Evolutionary conservation across 495 filamentous ascomycete genomes (phyloP).

Genomic region (Xylaria bambusicola): DNA sequence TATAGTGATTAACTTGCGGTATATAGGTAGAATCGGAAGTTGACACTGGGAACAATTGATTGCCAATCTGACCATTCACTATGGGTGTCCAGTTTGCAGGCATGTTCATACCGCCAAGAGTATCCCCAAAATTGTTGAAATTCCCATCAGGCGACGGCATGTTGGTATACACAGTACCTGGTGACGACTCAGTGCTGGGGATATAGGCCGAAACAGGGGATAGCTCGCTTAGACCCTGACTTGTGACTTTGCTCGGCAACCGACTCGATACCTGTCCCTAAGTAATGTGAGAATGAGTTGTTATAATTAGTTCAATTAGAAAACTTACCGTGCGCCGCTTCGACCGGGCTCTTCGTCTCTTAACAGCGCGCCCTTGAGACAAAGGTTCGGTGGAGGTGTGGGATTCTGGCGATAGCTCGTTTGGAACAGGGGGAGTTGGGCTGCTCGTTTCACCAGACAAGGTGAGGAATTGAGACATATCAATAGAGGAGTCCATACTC

Average conservation of each 20-base stretch:
- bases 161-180: constrained; percentile 50
- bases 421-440: constrained; percentile 50
- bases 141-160: constrained; percentile 54
- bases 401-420: constrained; percentile 29
- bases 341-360: constrained; percentile 34
- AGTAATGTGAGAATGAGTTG: constrained; percentile 18
- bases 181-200: constrained; percentile 48
- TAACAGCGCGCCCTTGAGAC: constrained; percentile 23
- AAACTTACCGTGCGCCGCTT: constrained; percentile 37
- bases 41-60: background rate
- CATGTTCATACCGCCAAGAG: constrained; percentile 19
- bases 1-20: constrained; percentile 15
- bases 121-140: constrained; percentile 18
- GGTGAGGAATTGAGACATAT: constrained; percentile 67
- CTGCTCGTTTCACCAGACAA: constrained; percentile 71
- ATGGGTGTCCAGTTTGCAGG: constrained; percentile 21
- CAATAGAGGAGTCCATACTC: constrained; percentile 23
- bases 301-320: background rate
- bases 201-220: constrained; percentile 51
- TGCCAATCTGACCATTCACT: constrained; percentile 8
- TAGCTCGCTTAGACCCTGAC: constrained; percentile 45
- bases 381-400: constrained; percentile 1
- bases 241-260: constrained; percentile 40
- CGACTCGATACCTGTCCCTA: constrained; percentile 43
- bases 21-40: constrained; percentile 22